Percentiles rank a stretch among this genome's conserved stretches.
Conservation (phyloP, 129 eudicot species). For the Solidago caesia region DNA sequence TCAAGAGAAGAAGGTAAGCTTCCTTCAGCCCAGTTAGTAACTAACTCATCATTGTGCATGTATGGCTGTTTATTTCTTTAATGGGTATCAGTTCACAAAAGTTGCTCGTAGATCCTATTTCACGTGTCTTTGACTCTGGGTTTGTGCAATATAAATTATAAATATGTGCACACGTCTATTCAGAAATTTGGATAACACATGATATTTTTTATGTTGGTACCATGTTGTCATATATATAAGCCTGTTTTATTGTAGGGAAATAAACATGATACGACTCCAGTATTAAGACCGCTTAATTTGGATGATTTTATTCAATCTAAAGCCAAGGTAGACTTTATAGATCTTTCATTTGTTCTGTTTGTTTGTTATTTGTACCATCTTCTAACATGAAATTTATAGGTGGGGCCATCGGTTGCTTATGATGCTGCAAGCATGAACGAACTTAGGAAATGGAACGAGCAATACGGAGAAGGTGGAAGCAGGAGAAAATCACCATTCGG, state of each 20-base stretch:
- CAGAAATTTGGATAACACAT: not conserved
- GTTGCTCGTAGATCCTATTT: not conserved
- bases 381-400: constrained; percentile 39
- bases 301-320: constrained; percentile 87
- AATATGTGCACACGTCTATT: not conserved
- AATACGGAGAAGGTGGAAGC: constrained; percentile 97
- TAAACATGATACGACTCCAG: constrained; percentile 31
- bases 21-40: constrained; percentile 1
- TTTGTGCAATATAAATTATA: not conserved
- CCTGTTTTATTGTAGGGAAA: constrained; percentile 44
- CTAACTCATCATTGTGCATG: constrained; percentile 1
- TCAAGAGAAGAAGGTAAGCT: constrained; percentile 71
- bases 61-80: not conserved
- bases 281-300: constrained; percentile 70
- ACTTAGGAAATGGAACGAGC: constrained; percentile 96
- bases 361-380: not conserved
- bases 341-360: not conserved
- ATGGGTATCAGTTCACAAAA: not conserved
- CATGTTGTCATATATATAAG: constrained; percentile 10
- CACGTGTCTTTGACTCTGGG: constrained; percentile 1
- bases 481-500: constrained; percentile 85
- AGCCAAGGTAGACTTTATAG: constrained; percentile 55
- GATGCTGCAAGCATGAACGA: constrained; percentile 96
- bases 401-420: constrained; percentile 89
- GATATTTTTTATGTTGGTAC: constrained; percentile 6